Evolutionary conservation across 2,329 filamentous ascomycete species (phyloP), one percentile per base, ranked within the genome.

Genomic region (Ophiostoma perfectum): DNA sequence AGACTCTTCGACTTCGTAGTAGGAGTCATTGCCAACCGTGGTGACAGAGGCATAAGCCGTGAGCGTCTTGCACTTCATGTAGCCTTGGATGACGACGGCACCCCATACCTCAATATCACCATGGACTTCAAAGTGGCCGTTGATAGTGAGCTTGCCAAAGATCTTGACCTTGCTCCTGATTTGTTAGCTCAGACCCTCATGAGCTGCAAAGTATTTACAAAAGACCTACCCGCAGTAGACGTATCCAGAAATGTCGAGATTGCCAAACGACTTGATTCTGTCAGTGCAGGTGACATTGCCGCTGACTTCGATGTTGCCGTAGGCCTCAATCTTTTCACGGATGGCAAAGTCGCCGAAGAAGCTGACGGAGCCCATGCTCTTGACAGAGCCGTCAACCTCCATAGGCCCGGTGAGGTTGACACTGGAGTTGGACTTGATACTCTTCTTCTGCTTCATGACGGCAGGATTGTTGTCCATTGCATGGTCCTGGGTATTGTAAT

Each of bases 351-450:
- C 79, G 3, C 81, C 82, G 4, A 77, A 74, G 39, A 84, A 77
- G 14, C 74, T 77, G 66, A 84, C 78, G 41, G 78, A 78, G 6
- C 81, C 78, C 66, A 79, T 80, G 5, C 79, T 81, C 70, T 79
- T 78, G 72, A 85, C 79, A 3, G 80, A 81, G 11, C 80, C 80
- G 38, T 77, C 76, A 27, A 85, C 78, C 69, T 84, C 81, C 70
- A 83, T 75, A 8, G 81, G 81, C 0, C 81, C 81, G 3, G 75
- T 72, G 5, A 83, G 75, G 38, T 76, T 73, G 67, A 83, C 71
- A 47, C 78, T 75, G 16, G 77, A 73, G 47, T 82, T 81, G 66
- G 78, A 81, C 71, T 77, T 78, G 73, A 83, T 79, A 71, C 77
- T 78, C 68, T 76, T 77, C 16, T 76, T 78, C 69, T 76, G 77